Evolutionary conservation across 2,329 filamentous ascomycete species (phyloP).

Genomic region (Cladosporium oxysporum): DNA sequence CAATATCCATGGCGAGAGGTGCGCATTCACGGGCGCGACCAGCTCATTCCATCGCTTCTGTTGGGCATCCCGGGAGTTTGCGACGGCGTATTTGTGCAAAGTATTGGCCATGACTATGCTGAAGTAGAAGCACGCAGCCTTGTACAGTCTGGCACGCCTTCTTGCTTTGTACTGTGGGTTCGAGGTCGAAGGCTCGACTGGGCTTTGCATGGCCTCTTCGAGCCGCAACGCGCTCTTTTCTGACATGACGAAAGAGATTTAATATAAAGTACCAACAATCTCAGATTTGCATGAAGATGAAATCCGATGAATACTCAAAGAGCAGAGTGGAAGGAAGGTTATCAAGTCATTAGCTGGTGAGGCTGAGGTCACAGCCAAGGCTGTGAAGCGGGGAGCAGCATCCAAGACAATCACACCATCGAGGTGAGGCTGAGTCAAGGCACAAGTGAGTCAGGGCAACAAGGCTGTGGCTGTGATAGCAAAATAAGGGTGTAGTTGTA

Average conservation of each 20-base stretch:
- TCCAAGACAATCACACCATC: not conserved
- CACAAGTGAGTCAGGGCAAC: not conserved
- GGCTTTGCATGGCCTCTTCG: not conserved
- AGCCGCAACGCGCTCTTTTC: not conserved
- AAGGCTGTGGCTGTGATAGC: not conserved
- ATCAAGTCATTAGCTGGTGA: not conserved
- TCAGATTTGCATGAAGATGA: not conserved
- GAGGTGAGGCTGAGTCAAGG: not conserved
- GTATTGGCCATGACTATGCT: not conserved
- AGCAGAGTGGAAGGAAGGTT: not conserved
- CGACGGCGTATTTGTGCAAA: not conserved
- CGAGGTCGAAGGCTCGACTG: not conserved
- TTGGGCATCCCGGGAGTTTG: not conserved
- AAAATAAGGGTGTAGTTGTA: not conserved
- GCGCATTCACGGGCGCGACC: not conserved
- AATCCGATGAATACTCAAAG: not conserved
- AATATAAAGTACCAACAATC: not conserved
- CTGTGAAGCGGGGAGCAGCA: conserved; percentile 4
- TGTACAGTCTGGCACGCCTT: not conserved
- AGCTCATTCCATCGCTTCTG: not conserved
- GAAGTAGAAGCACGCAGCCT: not conserved
- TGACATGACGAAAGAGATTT: not conserved
- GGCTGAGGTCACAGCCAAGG: conserved; percentile 7
- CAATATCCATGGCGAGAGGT: not conserved
- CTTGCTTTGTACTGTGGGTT: not conserved